phyloP scores from a whole-genome alignment of 371 early-diverging fungal genomes.

The Lichtheimia ornata region DNA sequence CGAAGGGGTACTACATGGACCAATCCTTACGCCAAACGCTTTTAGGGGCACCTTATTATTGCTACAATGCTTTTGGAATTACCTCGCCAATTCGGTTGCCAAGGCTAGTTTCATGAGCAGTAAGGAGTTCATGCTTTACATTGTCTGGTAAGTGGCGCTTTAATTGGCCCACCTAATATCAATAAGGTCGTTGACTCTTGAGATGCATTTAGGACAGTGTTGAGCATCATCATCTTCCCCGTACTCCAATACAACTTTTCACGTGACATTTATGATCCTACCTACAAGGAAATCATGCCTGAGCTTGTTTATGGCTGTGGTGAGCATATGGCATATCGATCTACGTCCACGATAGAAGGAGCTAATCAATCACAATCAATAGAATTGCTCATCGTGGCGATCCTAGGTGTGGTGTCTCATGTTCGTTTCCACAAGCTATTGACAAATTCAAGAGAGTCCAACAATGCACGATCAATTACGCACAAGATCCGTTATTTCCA shows the following conservation, averaged over 20 bases:
- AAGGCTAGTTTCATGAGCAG: conserved; percentile 52
- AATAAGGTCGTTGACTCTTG: neutral
- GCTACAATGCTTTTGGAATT: conserved; percentile 60
- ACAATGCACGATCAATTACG: conserved; percentile 33
- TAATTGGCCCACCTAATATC: neutral
- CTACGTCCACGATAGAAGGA: too few relatives aligned
- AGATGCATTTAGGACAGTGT: conserved; percentile 27
- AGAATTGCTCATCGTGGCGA: conserved; percentile 37
- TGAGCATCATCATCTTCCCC: conserved; percentile 41
- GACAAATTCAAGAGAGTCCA: conserved; percentile 18
- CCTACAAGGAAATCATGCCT: conserved; percentile 52
- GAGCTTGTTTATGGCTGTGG: conserved; percentile 47
- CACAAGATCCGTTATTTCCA: conserved; percentile 44
- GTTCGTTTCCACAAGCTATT: conserved; percentile 43
- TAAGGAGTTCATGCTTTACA: conserved; percentile 48
- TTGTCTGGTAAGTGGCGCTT: conserved; percentile 36
- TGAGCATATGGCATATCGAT: neutral
- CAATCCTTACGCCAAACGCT: neutral
- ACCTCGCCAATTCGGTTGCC: conserved; percentile 51
- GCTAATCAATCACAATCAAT: neutral
- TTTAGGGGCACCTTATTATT: conserved; percentile 46
- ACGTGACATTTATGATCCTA: conserved; percentile 34
- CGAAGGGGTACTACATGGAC: neutral
- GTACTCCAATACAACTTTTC: conserved; percentile 47
- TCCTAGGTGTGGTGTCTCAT: conserved; percentile 49